These are phyloP conservation scores for Oenanthe javanica DNA, from an alignment of 140 eudicot species.

Conservation along the genomic window DNA sequence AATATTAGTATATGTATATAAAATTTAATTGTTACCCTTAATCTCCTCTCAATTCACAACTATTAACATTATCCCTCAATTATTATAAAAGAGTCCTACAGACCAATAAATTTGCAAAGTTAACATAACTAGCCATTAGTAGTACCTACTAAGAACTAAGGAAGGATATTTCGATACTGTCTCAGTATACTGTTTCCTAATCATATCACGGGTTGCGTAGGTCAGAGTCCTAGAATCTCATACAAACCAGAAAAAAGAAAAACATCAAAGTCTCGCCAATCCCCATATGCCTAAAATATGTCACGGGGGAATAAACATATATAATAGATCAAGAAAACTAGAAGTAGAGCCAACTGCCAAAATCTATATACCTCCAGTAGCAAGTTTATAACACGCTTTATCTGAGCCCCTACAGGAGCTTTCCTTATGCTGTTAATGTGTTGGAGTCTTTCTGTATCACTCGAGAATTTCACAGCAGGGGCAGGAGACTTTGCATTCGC, in stretches of 20 bases:
- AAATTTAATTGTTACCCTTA: neutral
- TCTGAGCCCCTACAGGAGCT: slow-evolving; percentile 68
- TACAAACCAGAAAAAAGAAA: neutral
- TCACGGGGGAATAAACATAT: neutral
- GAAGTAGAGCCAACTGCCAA: neutral
- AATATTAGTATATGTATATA: neutral
- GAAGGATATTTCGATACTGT: neutral
- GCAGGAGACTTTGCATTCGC: slow-evolving; percentile 29
- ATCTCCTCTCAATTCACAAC: neutral
- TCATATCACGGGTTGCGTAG: neutral
- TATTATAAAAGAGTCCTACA: neutral
- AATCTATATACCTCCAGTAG: slow-evolving; percentile 45
- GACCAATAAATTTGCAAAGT: neutral
- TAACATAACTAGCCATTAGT: neutral
- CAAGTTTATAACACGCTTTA: slow-evolving; percentile 62
- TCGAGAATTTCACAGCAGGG: slow-evolving; percentile 54
- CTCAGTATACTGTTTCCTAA: neutral
- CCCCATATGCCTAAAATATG: neutral
- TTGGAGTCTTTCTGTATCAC: slow-evolving; percentile 65
- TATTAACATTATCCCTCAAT: neutral
- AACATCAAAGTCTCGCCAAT: neutral
- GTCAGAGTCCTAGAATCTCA: neutral
- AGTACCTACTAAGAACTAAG: neutral
- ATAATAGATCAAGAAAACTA: neutral
- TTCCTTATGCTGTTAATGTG: slow-evolving; percentile 55